Percentiles rank a stretch among this genome's conserved stretches.
These are phyloP conservation scores for Metschnikowia amazonensis DNA, from an alignment of 805 yeast species.

Conservation along the genomic window DNA sequence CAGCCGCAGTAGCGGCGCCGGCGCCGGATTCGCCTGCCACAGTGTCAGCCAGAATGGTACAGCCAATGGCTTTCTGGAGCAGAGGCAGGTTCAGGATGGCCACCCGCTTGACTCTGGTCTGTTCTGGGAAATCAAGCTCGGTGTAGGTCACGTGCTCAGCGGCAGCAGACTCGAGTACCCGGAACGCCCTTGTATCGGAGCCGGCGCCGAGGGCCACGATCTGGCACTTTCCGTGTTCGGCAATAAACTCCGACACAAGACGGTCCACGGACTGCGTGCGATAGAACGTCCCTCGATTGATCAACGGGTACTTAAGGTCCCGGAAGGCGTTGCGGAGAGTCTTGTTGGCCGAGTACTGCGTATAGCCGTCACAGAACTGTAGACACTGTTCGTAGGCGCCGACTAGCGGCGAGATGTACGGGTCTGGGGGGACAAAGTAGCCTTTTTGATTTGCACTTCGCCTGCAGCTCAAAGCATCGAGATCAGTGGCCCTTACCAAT, in stretches of 20 bases:
- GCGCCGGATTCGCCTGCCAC: no score
- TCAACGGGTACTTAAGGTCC: slow-evolving; percentile 55
- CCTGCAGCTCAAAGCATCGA: slow-evolving; percentile 68
- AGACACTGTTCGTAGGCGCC: slow-evolving; percentile 35
- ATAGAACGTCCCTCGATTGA: slow-evolving; percentile 67
- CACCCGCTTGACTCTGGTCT: slow-evolving; percentile 48
- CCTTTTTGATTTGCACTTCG: slow-evolving; percentile 46
- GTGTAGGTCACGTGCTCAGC: slow-evolving; percentile 36
- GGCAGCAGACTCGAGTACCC: slow-evolving; percentile 31
- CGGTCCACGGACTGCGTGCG: slow-evolving; percentile 52
- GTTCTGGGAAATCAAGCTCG: slow-evolving; percentile 63
- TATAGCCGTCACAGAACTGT: slow-evolving; percentile 38
- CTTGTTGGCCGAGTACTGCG: slow-evolving; percentile 38
- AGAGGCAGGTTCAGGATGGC: slow-evolving; percentile 36
- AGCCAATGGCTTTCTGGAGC: slow-evolving; percentile 25
- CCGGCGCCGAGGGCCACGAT: slow-evolving; percentile 78
- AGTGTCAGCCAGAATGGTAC: no score
- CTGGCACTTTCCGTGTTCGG: slow-evolving; percentile 35
- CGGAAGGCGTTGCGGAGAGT: slow-evolving; percentile 37
- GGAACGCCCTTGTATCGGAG: slow-evolving; percentile 67
- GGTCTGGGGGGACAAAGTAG: slow-evolving; percentile 44
- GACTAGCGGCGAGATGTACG: slow-evolving; percentile 30
- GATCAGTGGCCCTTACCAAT: slow-evolving; percentile 56
- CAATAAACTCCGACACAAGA: slow-evolving; percentile 42
- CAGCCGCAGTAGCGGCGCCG: not conserved